Evolutionary conservation across 139 green algal genomes (phyloP).

Genomic region (Chlamydomonas asymmetrica): DNA sequence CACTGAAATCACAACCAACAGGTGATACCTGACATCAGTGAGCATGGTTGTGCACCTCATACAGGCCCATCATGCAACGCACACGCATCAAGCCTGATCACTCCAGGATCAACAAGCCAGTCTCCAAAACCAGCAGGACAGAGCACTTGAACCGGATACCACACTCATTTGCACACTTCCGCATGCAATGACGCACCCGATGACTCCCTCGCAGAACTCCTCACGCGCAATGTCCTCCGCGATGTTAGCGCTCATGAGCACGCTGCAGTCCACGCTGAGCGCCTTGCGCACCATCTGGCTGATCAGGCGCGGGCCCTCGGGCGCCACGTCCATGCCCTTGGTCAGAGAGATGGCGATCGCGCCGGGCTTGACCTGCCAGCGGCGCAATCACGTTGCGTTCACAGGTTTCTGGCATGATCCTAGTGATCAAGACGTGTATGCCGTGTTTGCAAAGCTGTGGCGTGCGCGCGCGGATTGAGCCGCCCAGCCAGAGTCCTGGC

Average conservation of each 20-base stretch:
- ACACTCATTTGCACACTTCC: neutral
- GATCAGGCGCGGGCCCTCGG: conserved; percentile 76
- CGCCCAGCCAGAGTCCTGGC: no score
- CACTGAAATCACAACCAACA: neutral
- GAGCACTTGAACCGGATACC: neutral
- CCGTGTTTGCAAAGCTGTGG: no score
- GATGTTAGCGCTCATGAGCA: conserved; percentile 81
- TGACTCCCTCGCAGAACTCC: neutral
- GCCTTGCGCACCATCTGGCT: conserved; percentile 57
- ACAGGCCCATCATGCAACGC: neutral
- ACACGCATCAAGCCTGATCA: neutral
- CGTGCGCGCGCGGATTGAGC: no score
- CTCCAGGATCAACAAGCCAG: neutral
- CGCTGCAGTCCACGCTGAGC: conserved; percentile 64
- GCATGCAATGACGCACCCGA: neutral
- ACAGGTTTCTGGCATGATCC: no score
- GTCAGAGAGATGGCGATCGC: conserved; percentile 64
- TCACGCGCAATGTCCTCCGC: conserved; percentile 14
- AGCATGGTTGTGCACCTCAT: neutral
- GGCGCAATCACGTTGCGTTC: no score
- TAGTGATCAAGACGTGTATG: no score
- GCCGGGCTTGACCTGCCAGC: conserved; percentile 38
- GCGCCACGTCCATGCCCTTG: conserved; percentile 76
- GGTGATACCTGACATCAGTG: neutral
- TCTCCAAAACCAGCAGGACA: neutral